Conservation (phyloP, 495 filamentous ascomycete species). For the Aspergillus ostianus region DNA sequence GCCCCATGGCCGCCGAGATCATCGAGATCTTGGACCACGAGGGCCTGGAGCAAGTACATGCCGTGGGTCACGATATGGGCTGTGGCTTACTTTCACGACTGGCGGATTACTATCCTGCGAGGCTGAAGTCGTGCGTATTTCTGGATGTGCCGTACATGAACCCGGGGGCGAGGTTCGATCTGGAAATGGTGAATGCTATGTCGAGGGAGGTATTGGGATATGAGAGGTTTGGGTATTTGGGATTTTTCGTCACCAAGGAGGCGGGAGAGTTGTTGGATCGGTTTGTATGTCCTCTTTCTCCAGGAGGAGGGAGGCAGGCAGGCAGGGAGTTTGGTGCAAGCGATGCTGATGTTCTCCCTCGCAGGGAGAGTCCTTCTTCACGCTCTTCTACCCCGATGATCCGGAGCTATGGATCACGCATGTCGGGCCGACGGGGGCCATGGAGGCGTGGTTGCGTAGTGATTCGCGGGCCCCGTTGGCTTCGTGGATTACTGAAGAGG, state of each 20-base stretch:
- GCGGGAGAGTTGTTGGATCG: constrained; percentile 26
- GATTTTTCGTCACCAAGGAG: constrained; percentile 23
- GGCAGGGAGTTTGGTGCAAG: neutral
- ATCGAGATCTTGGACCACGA: constrained; percentile 32
- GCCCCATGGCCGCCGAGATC: constrained; percentile 37
- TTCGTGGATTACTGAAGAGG: constrained; percentile 22
- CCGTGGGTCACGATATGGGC: constrained; percentile 30
- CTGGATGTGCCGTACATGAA: constrained; percentile 26
- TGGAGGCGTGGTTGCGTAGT: constrained; percentile 23
- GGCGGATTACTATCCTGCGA: constrained; percentile 26
- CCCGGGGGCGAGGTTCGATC: constrained; percentile 22
- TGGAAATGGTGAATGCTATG: constrained; percentile 23
- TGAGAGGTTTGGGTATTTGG: constrained; percentile 28
- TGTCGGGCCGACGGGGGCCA: constrained; percentile 21
- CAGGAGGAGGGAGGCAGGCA: too few species aligned
- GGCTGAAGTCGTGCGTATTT: constrained; percentile 25
- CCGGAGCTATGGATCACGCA: constrained; percentile 19
- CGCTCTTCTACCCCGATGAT: constrained; percentile 28
- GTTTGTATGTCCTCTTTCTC: constrained; percentile 20
- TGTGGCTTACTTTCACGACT: constrained; percentile 30
- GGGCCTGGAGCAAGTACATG: constrained; percentile 12
- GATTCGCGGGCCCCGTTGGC: constrained; percentile 18
- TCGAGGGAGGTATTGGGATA: constrained; percentile 27
- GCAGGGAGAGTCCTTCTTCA: constrained; percentile 25
- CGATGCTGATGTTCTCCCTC: neutral